A percentile compares a stretch with the other conserved stretches of the same genome.
These are phyloP conservation scores for Aspergillus fijiensis DNA, from an alignment of 2,329 filamentous ascomycete genomes.

Conservation along the genomic window DNA sequence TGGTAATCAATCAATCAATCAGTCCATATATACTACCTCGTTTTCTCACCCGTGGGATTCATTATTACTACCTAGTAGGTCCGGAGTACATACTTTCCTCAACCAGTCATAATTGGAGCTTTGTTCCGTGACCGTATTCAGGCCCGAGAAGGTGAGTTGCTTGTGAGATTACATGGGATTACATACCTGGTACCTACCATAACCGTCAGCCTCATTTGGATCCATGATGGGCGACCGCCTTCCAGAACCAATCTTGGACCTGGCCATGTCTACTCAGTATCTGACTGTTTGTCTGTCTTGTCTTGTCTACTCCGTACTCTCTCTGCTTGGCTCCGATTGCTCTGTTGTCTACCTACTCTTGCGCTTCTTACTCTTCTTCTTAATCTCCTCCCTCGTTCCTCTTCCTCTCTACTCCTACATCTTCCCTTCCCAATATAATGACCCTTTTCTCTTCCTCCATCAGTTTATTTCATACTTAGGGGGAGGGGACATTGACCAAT, in stretches of 20 bases:
- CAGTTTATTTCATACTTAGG: neutral
- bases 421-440: neutral
- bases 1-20: neutral
- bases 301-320: neutral
- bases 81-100: neutral
- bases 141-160: neutral
- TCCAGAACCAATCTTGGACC: conserved; percentile 16
- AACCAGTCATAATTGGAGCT: neutral
- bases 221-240: conserved; percentile 26
- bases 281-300: conserved; percentile 4
- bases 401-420: conserved; percentile 5
- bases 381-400: neutral
- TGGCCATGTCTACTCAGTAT: neutral
- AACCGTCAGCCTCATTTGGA: conserved; percentile 23
- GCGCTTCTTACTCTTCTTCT: conserved; percentile 2
- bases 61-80: neutral
- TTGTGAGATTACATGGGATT: conserved; percentile 1
- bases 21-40: neutral
- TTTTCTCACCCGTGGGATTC: neutral
- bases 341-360: conserved; percentile 5
- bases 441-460: neutral
- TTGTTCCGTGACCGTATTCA: neutral
- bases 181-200: neutral
- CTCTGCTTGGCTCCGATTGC: neutral
- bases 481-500: conserved; percentile 5